phyloP scores from a whole-genome alignment of 1,284 basidiomycete species.

The Afroboletus lepidellus region DNA sequence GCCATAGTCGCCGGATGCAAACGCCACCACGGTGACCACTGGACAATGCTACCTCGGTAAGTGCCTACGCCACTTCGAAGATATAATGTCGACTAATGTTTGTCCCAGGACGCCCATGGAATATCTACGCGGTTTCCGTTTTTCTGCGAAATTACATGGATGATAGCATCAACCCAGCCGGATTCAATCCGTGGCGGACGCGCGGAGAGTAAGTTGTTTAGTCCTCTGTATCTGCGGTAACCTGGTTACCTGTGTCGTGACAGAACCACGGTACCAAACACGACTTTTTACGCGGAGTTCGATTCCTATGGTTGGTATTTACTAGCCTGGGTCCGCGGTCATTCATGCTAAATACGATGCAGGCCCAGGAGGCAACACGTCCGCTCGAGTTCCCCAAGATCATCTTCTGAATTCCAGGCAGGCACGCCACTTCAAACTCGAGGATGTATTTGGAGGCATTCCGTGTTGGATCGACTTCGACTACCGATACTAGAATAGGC shows the following conservation, averaged over 20 bases:
- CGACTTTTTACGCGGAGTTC: neutral
- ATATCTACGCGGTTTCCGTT: neutral
- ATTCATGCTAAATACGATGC: neutral
- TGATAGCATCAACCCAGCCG: neutral
- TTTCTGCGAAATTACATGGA: neutral
- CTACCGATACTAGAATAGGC: neutral
- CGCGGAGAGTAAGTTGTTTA: neutral
- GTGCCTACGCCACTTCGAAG: neutral
- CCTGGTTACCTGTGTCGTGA: neutral
- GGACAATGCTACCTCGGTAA: neutral
- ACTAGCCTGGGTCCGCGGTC: neutral
- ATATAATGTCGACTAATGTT: neutral
- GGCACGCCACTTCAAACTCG: neutral
- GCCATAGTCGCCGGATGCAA: neutral
- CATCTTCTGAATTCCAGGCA: neutral
- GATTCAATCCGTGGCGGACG: neutral
- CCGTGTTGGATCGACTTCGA: neutral
- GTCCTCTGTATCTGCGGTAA: neutral
- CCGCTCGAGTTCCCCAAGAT: neutral
- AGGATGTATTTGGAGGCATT: neutral
- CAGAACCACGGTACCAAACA: neutral
- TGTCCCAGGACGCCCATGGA: neutral
- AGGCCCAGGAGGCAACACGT: neutral
- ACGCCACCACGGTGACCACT: neutral
- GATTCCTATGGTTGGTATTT: neutral